These are phyloP conservation scores for Gillenia trifoliata DNA, from an alignment of 306 rosid species.

Conservation along the genomic window DNA sequence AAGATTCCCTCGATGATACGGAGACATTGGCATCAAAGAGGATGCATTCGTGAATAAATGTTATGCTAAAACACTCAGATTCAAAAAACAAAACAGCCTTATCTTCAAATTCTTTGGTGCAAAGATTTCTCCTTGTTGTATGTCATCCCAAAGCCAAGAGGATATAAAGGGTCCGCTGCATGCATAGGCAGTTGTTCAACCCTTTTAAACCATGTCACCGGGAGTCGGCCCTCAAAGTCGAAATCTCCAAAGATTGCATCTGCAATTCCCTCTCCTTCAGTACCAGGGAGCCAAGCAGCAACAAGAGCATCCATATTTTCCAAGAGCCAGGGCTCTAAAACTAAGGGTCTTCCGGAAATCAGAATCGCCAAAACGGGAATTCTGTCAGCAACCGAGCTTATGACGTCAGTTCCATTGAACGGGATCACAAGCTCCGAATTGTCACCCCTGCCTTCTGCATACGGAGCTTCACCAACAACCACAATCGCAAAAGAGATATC, in stretches of 20 bases:
- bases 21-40: not conserved
- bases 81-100: no score
- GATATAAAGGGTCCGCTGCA: slow-evolving; percentile 44
- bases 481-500: slow-evolving; percentile 59
- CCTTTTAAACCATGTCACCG: slow-evolving; percentile 57
- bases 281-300: slow-evolving; percentile 85
- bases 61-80: not conserved
- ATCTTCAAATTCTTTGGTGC: not conserved
- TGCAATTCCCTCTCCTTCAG: slow-evolving; percentile 64
- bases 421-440: slow-evolving; percentile 46
- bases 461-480: slow-evolving; percentile 63
- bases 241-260: slow-evolving; percentile 62
- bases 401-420: slow-evolving; percentile 33
- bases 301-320: slow-evolving; percentile 53
- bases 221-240: slow-evolving; percentile 61
- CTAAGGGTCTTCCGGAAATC: slow-evolving; percentile 64
- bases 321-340: slow-evolving; percentile 48
- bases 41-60: not conserved
- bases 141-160: slow-evolving; percentile 48
- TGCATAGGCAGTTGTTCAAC: slow-evolving; percentile 33
- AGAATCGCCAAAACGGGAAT: slow-evolving; percentile 66
- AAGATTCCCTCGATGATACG: no score
- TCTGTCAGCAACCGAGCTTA: slow-evolving; percentile 44
- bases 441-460: slow-evolving; percentile 55
- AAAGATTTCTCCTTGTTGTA: slow-evolving; percentile 4